phyloP scores from a whole-genome alignment of 371 early-diverging fungal species.

The Globomyces sp. region DNA sequence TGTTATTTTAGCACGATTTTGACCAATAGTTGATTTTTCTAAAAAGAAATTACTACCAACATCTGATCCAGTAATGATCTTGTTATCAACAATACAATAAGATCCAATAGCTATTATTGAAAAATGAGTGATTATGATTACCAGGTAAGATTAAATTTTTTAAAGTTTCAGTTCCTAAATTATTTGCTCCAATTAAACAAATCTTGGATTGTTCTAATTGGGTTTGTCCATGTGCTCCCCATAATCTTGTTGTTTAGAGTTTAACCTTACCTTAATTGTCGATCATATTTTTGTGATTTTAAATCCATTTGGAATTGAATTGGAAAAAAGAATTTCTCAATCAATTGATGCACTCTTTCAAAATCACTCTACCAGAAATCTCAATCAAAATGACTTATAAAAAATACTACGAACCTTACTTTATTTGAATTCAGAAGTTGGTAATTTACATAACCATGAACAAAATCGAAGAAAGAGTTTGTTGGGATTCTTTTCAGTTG shows the following conservation, averaged over 20 bases:
- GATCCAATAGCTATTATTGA: conserved; percentile 75
- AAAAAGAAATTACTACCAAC: conserved; percentile 90
- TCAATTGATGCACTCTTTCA: too few species aligned
- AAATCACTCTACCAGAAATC: too few species aligned
- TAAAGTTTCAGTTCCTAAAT: conserved; percentile 84
- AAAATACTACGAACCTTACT: too few species aligned
- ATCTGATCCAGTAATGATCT: conserved; percentile 62
- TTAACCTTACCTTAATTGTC: conserved; percentile 73
- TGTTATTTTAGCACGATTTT: conserved; percentile 62
- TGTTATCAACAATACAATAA: conserved; percentile 78
- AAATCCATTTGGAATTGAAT: conserved; percentile 14
- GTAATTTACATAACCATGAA: too few species aligned
- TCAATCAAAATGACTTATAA: too few species aligned
- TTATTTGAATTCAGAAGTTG: too few species aligned
- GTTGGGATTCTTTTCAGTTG: too few species aligned
- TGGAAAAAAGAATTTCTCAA: too few species aligned
- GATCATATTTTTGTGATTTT: conserved; percentile 85
- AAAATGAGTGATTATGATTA: conserved; percentile 29
- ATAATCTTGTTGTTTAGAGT: conserved; percentile 59
- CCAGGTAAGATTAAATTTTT: conserved; percentile 96
- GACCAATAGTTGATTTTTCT: conserved; percentile 59
- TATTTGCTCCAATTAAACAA: conserved; percentile 75
- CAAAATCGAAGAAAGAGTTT: too few species aligned
- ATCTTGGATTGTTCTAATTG: conserved; percentile 81
- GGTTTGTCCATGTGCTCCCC: conserved; percentile 88